These are phyloP conservation scores for Stagonosporopsis cucurbitacearum DNA, from an alignment of 2,329 filamentous ascomycete genomes.

Conservation along the genomic window DNA sequence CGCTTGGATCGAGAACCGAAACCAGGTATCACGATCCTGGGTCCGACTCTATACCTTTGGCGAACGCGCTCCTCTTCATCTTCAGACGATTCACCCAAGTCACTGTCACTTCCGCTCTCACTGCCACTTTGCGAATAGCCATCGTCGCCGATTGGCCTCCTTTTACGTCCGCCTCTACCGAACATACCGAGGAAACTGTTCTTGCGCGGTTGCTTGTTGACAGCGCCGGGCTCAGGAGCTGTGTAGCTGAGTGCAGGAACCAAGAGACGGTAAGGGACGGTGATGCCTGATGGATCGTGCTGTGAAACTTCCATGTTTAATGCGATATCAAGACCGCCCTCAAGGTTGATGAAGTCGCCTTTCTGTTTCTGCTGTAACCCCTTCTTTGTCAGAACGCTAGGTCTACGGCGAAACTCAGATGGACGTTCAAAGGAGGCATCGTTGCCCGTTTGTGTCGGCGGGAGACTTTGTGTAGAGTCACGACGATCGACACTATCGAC, in stretches of 20 bases:
- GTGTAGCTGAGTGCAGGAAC: constrained; percentile 73
- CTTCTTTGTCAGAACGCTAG: constrained; percentile 53
- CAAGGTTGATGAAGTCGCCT: constrained; percentile 68
- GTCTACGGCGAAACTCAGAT: constrained; percentile 53
- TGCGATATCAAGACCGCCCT: constrained; percentile 84
- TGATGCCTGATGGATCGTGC: constrained; percentile 85
- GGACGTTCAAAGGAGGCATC: constrained; percentile 39
- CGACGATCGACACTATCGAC: constrained; percentile 33
- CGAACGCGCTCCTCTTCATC: constrained; percentile 39
- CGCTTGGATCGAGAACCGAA: constrained; percentile 36
- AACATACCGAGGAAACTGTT: constrained; percentile 39
- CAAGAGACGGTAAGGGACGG: constrained; percentile 83
- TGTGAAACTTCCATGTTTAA: constrained; percentile 89
- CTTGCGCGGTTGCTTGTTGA: constrained; percentile 36
- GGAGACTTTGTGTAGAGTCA: constrained; percentile 36
- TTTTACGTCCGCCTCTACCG: constrained; percentile 28
- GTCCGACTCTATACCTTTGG: constrained; percentile 45
- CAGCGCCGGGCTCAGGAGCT: constrained; percentile 23
- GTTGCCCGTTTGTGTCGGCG: constrained; percentile 19
- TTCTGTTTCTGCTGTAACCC: constrained; percentile 42
- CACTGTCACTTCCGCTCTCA: constrained; percentile 37
- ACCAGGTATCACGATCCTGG: constrained; percentile 41
- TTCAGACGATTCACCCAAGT: constrained; percentile 33
- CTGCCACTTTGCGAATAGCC: constrained; percentile 38
- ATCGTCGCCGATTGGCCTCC: constrained; percentile 41